Evolutionary conservation across 441 rosid genomes (phyloP).

Genomic region (Arabidopsis lyrata): DNA sequence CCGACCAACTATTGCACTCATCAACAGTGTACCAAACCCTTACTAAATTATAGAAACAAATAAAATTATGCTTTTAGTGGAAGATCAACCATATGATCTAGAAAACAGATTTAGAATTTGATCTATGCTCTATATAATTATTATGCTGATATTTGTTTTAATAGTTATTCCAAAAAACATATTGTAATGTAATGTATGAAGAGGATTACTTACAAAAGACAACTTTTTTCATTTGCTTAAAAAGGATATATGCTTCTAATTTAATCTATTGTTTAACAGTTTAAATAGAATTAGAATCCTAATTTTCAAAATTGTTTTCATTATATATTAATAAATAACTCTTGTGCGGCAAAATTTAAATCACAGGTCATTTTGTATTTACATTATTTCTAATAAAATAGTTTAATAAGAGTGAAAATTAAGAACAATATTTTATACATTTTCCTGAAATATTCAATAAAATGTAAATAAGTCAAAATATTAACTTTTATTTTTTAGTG

Average conservation of each 20-base stretch:
- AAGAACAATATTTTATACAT: neutral
- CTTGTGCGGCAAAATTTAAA: neutral
- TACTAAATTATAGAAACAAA: neutral
- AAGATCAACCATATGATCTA: neutral
- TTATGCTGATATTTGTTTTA: neutral
- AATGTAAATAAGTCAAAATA: neutral
- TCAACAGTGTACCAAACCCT: slow-evolving; percentile 24
- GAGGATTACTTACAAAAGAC: neutral
- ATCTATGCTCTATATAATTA: neutral
- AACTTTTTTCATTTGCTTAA: neutral
- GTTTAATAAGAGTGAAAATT: neutral
- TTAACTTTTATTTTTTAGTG: neutral
- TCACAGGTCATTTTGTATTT: neutral
- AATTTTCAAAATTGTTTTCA: neutral
- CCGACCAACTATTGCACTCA: slow-evolving; percentile 32
- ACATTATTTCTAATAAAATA: neutral
- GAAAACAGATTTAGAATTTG: neutral
- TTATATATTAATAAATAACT: neutral
- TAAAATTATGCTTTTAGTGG: neutral
- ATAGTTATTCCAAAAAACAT: neutral
- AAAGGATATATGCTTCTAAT: neutral
- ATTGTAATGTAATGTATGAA: neutral
- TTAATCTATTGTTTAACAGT: slow-evolving; percentile 2
- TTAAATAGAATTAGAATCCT: neutral
- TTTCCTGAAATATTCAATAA: neutral